phyloP scores from a whole-genome alignment of 768 basidiomycete species.

The Serendipita indica region DNA sequence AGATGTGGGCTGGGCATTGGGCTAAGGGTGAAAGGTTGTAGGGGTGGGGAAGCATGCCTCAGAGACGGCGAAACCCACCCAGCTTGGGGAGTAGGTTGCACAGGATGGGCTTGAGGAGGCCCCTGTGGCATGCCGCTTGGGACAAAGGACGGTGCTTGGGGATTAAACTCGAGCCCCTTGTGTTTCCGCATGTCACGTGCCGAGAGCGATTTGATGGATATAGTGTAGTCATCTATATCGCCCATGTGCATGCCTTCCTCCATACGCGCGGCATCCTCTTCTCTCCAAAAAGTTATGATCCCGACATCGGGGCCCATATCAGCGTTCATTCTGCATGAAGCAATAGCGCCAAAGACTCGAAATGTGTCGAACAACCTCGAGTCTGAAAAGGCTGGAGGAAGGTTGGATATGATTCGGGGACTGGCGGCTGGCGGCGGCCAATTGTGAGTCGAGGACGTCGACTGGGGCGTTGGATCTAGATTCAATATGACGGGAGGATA shows the following conservation, averaged over 20 bases:
- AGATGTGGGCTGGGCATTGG: constrained; percentile 3
- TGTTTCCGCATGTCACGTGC: constrained; percentile 35
- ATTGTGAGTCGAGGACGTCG: constrained; percentile 53
- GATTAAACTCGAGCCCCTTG: constrained; percentile 50
- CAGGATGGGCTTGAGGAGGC: constrained; percentile 2
- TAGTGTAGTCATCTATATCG: constrained; percentile 71
- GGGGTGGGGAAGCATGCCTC: constrained; percentile 10
- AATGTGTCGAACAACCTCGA: constrained; percentile 72
- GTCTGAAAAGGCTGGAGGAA: constrained; percentile 54
- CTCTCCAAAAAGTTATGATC: constrained; percentile 74
- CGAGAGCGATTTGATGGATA: constrained; percentile 64
- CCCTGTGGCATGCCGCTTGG: constrained; percentile 41
- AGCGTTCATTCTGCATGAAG: constrained; percentile 52
- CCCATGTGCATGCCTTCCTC: constrained; percentile 74
- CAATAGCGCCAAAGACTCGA: constrained; percentile 68
- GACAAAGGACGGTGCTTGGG: constrained; percentile 60
- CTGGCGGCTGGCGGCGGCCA: constrained; percentile 62
- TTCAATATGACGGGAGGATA: constrained; percentile 45
- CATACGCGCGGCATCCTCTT: constrained; percentile 65
- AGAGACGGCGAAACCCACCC: constrained; percentile 12
- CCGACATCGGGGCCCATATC: constrained; percentile 66
- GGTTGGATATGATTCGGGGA: constrained; percentile 72
- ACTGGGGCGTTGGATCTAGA: constrained; percentile 68
- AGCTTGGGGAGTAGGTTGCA: constrained; percentile 7
- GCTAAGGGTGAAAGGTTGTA: constrained; percentile 6